Percentiles rank a stretch among this genome's conserved stretches.
These are phyloP conservation scores for Neoboletus subvelutipes DNA, from an alignment of 768 basidiomycete species.

Conservation along the genomic window DNA sequence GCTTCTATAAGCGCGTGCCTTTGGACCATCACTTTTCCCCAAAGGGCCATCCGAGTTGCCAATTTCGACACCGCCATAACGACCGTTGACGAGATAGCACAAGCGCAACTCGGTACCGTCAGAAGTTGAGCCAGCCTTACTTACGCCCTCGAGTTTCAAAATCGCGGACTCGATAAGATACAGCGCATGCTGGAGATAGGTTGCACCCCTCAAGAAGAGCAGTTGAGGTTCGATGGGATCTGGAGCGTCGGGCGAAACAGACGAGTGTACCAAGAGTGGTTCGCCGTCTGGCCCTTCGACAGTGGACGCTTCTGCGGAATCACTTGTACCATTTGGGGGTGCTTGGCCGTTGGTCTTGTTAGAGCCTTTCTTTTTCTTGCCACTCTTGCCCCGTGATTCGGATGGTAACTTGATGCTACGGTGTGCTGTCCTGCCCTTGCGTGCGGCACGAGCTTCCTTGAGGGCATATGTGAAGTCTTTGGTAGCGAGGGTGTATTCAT, in stretches of 20 bases:
- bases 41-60: constrained; percentile 78
- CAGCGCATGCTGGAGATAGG: constrained; percentile 79
- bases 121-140: constrained; percentile 47
- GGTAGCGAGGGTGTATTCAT: constrained; percentile 71
- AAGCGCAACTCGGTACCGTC: constrained; percentile 78
- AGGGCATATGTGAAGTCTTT: constrained; percentile 83
- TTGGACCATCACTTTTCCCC: constrained; percentile 55
- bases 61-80: constrained; percentile 84
- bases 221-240: constrained; percentile 86
- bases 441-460: constrained; percentile 69
- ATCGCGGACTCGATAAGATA: constrained; percentile 72
- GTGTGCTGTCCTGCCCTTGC: constrained; percentile 63
- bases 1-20: constrained; percentile 61
- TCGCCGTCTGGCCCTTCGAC: constrained; percentile 52
- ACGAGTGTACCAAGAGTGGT: constrained; percentile 60
- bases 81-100: constrained; percentile 71
- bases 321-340: constrained; percentile 64
- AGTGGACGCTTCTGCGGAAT: constrained; percentile 38
- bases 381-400: constrained; percentile 42
- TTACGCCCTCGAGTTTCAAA: constrained; percentile 67
- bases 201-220: constrained; percentile 79
- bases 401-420: constrained; percentile 39
- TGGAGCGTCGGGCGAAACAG: constrained; percentile 72
- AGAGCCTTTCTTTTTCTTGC: constrained; percentile 56
- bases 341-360: constrained; percentile 60